Conservation (phyloP, 306 rosid genomes). For the Rubus parviflorus region DNA sequence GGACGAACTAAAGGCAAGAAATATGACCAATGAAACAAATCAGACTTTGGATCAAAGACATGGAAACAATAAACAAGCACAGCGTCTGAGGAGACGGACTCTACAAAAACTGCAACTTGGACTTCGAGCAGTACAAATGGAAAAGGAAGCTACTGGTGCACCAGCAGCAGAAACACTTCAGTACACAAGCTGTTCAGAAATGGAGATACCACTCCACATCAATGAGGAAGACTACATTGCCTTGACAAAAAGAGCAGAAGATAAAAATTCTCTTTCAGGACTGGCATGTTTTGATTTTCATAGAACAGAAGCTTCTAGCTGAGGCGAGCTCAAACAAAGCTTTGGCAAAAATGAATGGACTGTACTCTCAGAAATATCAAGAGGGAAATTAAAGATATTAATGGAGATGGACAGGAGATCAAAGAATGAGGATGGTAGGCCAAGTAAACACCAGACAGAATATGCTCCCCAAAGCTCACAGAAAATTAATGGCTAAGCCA, state of each 20-base stretch:
- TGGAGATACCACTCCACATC: slow-evolving; percentile 28
- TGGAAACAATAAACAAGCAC: too few species aligned
- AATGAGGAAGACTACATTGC: not conserved
- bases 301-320: slow-evolving; percentile 35
- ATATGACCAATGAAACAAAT: slow-evolving; percentile 24
- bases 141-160: slow-evolving; percentile 34
- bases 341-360: slow-evolving; percentile 36
- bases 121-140: slow-evolving; percentile 38
- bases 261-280: slow-evolving; percentile 35
- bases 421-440: slow-evolving; percentile 13
- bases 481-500: slow-evolving; percentile 13
- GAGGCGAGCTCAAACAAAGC: slow-evolving; percentile 34
- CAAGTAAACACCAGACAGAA: slow-evolving; percentile 7
- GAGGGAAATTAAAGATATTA: slow-evolving; percentile 8
- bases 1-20: slow-evolving; percentile 27
- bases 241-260: slow-evolving; percentile 33
- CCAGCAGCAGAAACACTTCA: slow-evolving; percentile 38
- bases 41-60: slow-evolving; percentile 16
- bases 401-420: slow-evolving; percentile 15
- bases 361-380: slow-evolving; percentile 19
- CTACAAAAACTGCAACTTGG: slow-evolving; percentile 36
- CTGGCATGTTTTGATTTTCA: slow-evolving; percentile 24
- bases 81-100: slow-evolving; percentile 29
- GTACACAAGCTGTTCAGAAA: slow-evolving; percentile 18
- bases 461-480: slow-evolving; percentile 22